These are phyloP conservation scores for Kondoa subrosea DNA, from an alignment of 768 basidiomycete species.

Conservation along the genomic window DNA sequence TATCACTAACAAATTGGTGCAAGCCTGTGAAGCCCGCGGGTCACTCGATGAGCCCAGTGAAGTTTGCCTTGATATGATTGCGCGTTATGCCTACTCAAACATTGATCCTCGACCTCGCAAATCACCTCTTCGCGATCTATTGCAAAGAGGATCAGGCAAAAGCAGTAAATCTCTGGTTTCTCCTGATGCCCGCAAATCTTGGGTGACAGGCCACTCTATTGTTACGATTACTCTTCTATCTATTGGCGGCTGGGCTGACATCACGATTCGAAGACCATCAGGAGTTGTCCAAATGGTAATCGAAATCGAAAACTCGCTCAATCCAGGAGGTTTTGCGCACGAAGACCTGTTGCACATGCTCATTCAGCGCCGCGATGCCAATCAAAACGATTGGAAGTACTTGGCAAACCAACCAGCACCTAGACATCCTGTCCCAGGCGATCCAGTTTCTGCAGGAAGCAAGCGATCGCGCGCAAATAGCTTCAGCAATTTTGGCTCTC, in stretches of 20 bases:
- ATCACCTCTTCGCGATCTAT: conserved; percentile 41
- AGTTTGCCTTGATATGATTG: conserved; percentile 95
- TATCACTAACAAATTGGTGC: conserved; percentile 66
- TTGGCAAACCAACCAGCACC: not conserved
- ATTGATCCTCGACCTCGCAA: conserved; percentile 77
- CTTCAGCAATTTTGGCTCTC: not conserved
- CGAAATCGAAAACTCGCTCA: conserved; percentile 42
- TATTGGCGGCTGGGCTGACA: conserved; percentile 71
- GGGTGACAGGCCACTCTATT: conserved; percentile 70
- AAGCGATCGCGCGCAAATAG: not conserved
- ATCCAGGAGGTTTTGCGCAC: conserved; percentile 8
- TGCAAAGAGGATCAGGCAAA: conserved; percentile 27
- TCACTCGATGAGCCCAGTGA: conserved; percentile 76
- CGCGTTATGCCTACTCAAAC: conserved; percentile 81
- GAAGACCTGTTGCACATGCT: conserved; percentile 12
- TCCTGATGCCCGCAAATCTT: conserved; percentile 33
- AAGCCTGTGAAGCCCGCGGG: conserved; percentile 60
- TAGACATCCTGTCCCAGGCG: conserved; percentile 1
- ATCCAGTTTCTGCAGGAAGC: conserved; percentile 16
- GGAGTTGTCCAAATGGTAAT: conserved; percentile 73
- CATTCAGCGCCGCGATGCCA: conserved; percentile 1
- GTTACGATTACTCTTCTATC: conserved; percentile 60
- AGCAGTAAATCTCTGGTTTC: conserved; percentile 19
- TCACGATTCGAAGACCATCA: conserved; percentile 67
- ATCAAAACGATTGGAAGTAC: conserved; percentile 6